Percentiles rank a stretch among this genome's conserved stretches.
phyloP scores from a whole-genome alignment of 495 filamentous ascomycete genomes.

The Penicillium arizonense region DNA sequence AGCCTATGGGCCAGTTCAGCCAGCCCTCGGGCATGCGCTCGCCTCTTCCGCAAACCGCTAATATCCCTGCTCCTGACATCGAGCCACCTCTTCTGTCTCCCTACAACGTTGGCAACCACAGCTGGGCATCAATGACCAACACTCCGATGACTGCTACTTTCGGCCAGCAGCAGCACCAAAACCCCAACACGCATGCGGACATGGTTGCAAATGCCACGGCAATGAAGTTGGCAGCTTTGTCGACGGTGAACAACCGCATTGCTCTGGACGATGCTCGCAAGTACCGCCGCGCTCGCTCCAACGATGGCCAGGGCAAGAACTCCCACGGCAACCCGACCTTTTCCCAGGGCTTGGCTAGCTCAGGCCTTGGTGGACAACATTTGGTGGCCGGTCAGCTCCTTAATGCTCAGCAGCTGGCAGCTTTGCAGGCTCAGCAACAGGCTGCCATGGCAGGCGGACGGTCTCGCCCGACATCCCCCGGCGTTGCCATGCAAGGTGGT shows the following conservation, averaged over 20 bases:
- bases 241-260: slow-evolving; percentile 97
- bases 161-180: slow-evolving; percentile 46
- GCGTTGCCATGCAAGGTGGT: slow-evolving; percentile 74
- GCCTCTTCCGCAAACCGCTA: slow-evolving; percentile 80
- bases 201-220: slow-evolving; percentile 99
- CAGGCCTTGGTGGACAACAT: slow-evolving; percentile 60
- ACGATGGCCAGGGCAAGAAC: slow-evolving; percentile 67
- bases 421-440: slow-evolving; percentile 80
- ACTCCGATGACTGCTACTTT: slow-evolving; percentile 94
- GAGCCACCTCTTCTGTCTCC: slow-evolving; percentile 88
- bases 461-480: slow-evolving; percentile 91
- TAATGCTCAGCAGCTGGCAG: slow-evolving; percentile 79
- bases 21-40: slow-evolving; percentile 84
- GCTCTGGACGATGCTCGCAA: slow-evolving; percentile 94
- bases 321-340: slow-evolving; percentile 39
- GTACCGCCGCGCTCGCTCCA: slow-evolving; percentile 86
- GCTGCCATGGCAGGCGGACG: slow-evolving; percentile 74
- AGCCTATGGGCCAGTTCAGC: slow-evolving; percentile 96
- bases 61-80: slow-evolving; percentile 71
- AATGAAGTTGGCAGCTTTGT: slow-evolving; percentile 96
- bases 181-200: slow-evolving; percentile 71
- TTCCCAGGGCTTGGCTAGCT: slow-evolving; percentile 50
- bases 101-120: slow-evolving; percentile 78
- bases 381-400: slow-evolving; percentile 86
- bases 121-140: slow-evolving; percentile 98